A percentile compares a stretch with the other conserved stretches of the same genome.
phyloP scores from a whole-genome alignment of 495 filamentous ascomycete genomes.

The Penicillium cinerascens region DNA sequence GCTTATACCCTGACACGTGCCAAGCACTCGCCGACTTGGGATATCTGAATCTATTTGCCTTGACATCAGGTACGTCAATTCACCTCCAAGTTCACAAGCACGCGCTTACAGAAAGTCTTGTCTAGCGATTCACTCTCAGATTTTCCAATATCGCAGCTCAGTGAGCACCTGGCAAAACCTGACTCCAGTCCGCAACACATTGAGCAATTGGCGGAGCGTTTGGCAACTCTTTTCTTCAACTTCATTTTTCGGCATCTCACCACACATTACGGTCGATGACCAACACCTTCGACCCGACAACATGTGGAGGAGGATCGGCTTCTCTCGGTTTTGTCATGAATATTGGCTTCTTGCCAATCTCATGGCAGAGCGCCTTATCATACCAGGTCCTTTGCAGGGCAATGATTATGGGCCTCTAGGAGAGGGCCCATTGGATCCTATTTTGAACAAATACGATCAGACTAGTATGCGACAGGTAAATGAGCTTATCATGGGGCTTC shows the following conservation, averaged over 20 bases:
- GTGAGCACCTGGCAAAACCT: slow-evolving; percentile 11
- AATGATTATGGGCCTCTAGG: slow-evolving; percentile 8
- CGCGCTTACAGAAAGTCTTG: neutral
- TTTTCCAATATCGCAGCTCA: slow-evolving; percentile 26
- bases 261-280: slow-evolving; percentile 15
- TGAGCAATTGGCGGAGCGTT: slow-evolving; percentile 14
- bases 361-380: slow-evolving; percentile 15
- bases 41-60: slow-evolving; percentile 18
- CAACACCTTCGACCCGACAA: neutral
- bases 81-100: neutral
- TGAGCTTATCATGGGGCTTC: slow-evolving; percentile 20
- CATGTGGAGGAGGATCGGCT: slow-evolving; percentile 21
- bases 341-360: slow-evolving; percentile 23
- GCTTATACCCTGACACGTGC: neutral
- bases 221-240: slow-evolving; percentile 15
- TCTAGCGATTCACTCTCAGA: slow-evolving; percentile 17
- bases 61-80: slow-evolving; percentile 11
- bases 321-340: slow-evolving; percentile 15
- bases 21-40: slow-evolving; percentile 10
- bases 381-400: neutral
- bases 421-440: slow-evolving; percentile 17
- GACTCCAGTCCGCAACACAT: slow-evolving; percentile 9
- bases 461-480: slow-evolving; percentile 27
- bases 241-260: neutral
- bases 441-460: slow-evolving; percentile 23